These are phyloP conservation scores for Trametes versicolor DNA, from an alignment of 1,284 basidiomycete species.

Conservation along the genomic window DNA sequence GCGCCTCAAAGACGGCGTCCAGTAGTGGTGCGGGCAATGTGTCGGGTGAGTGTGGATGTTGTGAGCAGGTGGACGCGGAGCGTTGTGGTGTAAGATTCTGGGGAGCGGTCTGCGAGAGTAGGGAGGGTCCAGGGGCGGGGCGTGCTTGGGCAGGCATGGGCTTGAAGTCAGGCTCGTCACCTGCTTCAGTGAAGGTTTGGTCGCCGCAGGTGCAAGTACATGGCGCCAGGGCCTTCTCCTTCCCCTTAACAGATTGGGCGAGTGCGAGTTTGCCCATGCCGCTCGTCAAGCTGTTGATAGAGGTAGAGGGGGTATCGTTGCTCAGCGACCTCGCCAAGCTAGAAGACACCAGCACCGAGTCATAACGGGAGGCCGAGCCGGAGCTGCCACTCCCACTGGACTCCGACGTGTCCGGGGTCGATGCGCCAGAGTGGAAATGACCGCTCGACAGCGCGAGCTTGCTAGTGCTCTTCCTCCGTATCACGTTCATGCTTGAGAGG, in stretches of 20 bases:
- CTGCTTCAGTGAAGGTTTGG: slow-evolving; percentile 7
- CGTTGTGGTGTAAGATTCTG: slow-evolving; percentile 34
- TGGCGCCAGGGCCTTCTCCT: slow-evolving; percentile 12
- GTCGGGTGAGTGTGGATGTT: slow-evolving; percentile 37
- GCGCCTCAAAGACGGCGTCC: slow-evolving; percentile 14
- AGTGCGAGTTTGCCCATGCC: slow-evolving; percentile 39
- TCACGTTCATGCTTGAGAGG: slow-evolving; percentile 28
- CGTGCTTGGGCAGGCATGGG: slow-evolving; percentile 23
- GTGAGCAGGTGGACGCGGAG: slow-evolving; percentile 41
- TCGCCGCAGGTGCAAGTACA: slow-evolving; percentile 32
- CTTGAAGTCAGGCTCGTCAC: slow-evolving; percentile 13
- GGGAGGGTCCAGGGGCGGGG: slow-evolving; percentile 55
- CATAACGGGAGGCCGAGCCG: slow-evolving; percentile 22
- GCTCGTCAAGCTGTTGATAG: slow-evolving; percentile 45
- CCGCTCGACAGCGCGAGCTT: slow-evolving; percentile 28
- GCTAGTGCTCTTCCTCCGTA: slow-evolving; percentile 24
- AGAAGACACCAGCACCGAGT: slow-evolving; percentile 38
- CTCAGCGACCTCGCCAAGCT: slow-evolving; percentile 38
- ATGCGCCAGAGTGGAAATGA: slow-evolving; percentile 25
- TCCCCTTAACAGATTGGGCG: slow-evolving; percentile 25
- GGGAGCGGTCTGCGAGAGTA: slow-evolving; percentile 75
- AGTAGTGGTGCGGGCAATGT: slow-evolving; percentile 35
- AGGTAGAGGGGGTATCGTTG: slow-evolving; percentile 45
- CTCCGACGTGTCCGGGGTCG: slow-evolving; percentile 38
- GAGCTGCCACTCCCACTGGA: slow-evolving; percentile 39